Evolutionary conservation across 306 rosid genomes (phyloP), one percentile per base, ranked within the genome.

Genomic region (Fagus sylvatica): DNA sequence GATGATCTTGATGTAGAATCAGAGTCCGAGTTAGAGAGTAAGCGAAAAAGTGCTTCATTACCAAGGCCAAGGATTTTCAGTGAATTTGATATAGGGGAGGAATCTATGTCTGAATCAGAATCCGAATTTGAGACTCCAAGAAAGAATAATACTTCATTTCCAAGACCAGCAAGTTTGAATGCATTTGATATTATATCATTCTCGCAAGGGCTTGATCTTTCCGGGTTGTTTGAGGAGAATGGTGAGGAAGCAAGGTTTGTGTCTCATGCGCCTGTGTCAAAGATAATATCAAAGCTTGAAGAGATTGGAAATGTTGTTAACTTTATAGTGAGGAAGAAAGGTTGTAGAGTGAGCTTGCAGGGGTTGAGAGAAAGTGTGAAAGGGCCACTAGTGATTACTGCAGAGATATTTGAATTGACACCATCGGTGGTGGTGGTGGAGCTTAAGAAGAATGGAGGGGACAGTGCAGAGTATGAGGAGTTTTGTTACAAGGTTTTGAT

Each of bases 371-470:
- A 92, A 64, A 90, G 98, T 1, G 89, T 86, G 13, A 89, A 74
- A 68, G 98, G 98, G n/a, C 98, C 98, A 34, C 74, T 94, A 73
- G 88, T 96, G 2, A 87, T 94, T 70, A 96, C 97, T 7, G 98
- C 91, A 0, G 98, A 94, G 94, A 82, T 94, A 56, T 94, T 94
- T 71, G 97, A 92, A 73, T 78, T 94, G 51, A 92, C 97, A 19
- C 91, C 96, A 4, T 72, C 88, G 5, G 79, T 94, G 89, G 97
- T 94, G 56, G 89, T 94, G 75, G 89, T 94, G 59, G 98, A 94
- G 78, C 91, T 94, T 34, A 94, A 89, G 91, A 94, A 89, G 74
- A 94, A 94, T 78, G 96, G 91, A 64, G 98, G 98, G 8, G 98
- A 94, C 12, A 89, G 60, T 72, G 86, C 79, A 17, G 97, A 94